Evolutionary conservation across 1,284 basidiomycete genomes (phyloP), one percentile per base, ranked within the genome.

Genomic region (Leccinum pachyderme): DNA sequence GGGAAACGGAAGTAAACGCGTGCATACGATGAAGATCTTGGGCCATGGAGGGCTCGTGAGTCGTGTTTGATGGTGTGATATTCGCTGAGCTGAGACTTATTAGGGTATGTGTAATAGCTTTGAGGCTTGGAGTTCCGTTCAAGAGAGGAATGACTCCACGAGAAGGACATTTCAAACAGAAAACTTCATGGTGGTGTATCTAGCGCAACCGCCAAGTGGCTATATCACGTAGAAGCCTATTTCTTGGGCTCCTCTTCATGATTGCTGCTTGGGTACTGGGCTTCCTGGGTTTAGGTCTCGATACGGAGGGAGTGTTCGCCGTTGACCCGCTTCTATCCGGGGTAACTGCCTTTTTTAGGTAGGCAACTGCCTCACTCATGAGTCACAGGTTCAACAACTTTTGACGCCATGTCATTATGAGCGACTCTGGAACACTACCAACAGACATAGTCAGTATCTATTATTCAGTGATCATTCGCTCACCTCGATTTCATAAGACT

Each of bases 311-410:
- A 22, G 37, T 39, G 9, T 9, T 9, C 12, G 22, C n/a, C 35
- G n/a, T 39, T 39, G 37, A 39, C 37, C 37, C 37, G 37, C 18
- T 43, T 18, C 41, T 43, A 43, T 43, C 37, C 37, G 37, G 41
- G 41, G 41, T 43, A 37, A 7, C 37, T 61, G 31, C 60, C 27
- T 59, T 45, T 59, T 59, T 63, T 50, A 7, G 61, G 59, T 24
- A 55, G 56, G 39, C 12, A 47, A 18, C 45, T n/a, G 7, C 27
- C 5, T 58, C 54, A 32, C 47, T 58, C 59, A 33, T 33, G 12
- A 43, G 35, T 53, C 56, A 48, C 39, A 18, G 18, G 18, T 37
- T 11, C 35, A 24, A 24, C 18, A 25, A 39, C 25, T 27, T 33
- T 46, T 47, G 27, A 31, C 45, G 9, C 37, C 47, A 51, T 18